Base-by-base conservation (phyloP, 2,329 filamentous ascomycete species). In the Xylariales sp. region DNA sequence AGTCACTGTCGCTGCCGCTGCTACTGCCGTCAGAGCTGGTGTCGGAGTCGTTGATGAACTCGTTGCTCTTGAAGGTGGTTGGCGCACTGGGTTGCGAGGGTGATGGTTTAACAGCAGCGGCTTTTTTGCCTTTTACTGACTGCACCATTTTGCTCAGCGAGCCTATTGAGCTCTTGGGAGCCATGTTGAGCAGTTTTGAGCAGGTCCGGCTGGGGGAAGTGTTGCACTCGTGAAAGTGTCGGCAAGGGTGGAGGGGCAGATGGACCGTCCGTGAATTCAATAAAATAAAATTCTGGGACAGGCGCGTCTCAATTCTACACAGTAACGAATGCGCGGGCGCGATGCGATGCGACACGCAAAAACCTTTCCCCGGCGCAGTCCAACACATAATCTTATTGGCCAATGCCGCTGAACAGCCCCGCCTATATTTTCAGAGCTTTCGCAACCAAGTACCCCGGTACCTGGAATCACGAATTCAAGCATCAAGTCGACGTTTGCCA, bases 1-100 rank as follows among this genome's bases (percentile, higher is more conserved):
- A 55, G 12, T 56, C 63, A 39, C 59, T 60, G 41, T 58, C 57
- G 36, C 57, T 61, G 38, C 57, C 58, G 41, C 59, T 65, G 40
- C 58, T 56, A 42, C 59, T 65, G 29, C 53, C 59, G 38, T 27
- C 29, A 14, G 28, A 32, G 29, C 38, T 40, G 38, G 18, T 40
- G 38, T 32, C 28, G 3, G 54, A 45, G 35, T 56, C 47, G 19
- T 60, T 46, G 20, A 50, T 40, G 11, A 42, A 40, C 34, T 50
- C 45, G 31, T 48, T 43, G 38, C 33, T 44, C 36, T 54, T 53
- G 35, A 43, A 31, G 7, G 38, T 27, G 15, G 46, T 51, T 14
- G 47, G 42, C 16, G 44, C 6, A 34, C 49, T 46, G 25, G 43
- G 47, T 20, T 42, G 38, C 6, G 44, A 34, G 7, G 29, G 21